A percentile compares a stretch with the other conserved stretches of the same genome.
Conservation (phyloP, 495 filamentous ascomycete genomes). For the Xylaria flabelliformis region DNA sequence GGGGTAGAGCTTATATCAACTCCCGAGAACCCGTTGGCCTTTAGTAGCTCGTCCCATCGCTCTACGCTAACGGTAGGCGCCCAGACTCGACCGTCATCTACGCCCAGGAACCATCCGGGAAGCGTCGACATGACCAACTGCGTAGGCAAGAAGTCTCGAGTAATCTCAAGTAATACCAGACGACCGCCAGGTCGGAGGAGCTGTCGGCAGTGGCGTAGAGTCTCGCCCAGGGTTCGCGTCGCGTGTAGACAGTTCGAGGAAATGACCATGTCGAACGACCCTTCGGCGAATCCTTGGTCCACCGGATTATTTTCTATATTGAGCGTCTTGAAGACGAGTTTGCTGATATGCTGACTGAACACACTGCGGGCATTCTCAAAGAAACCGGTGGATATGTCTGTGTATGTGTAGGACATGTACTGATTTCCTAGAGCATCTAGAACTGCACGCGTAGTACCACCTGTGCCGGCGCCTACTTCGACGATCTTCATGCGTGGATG, state of each 20-base stretch:
- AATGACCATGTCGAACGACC: constrained; percentile 57
- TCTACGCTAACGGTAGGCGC: constrained; percentile 42
- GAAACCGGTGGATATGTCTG: constrained; percentile 53
- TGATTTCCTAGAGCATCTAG: constrained; percentile 29
- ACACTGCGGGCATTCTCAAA: constrained; percentile 38
- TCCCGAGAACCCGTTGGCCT: constrained; percentile 52
- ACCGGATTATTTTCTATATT: constrained; percentile 50
- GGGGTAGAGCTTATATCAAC: constrained; percentile 44
- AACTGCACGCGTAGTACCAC: constrained; percentile 48
- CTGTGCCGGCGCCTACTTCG: constrained; percentile 59
- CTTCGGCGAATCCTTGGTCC: constrained; percentile 50
- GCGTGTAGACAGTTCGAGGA: constrained; percentile 56
- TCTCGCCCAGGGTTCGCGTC: constrained; percentile 46
- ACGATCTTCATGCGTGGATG: constrained; percentile 54
- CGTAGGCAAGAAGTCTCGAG: constrained; percentile 41
- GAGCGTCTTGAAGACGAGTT: constrained; percentile 53
- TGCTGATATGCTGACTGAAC: constrained; percentile 14
- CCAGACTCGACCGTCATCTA: constrained; percentile 47
- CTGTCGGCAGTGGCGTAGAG: constrained; percentile 47
- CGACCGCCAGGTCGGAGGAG: constrained; percentile 62
- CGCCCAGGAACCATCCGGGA: constrained; percentile 60
- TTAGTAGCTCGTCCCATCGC: constrained; percentile 51
- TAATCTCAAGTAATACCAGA: constrained; percentile 57
- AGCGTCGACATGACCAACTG: constrained; percentile 49
- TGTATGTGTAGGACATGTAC: constrained; percentile 55